These are phyloP conservation scores for Aegilops sharonensis DNA, from an alignment of 176 grass and related monocot genomes.

Conservation along the genomic window DNA sequence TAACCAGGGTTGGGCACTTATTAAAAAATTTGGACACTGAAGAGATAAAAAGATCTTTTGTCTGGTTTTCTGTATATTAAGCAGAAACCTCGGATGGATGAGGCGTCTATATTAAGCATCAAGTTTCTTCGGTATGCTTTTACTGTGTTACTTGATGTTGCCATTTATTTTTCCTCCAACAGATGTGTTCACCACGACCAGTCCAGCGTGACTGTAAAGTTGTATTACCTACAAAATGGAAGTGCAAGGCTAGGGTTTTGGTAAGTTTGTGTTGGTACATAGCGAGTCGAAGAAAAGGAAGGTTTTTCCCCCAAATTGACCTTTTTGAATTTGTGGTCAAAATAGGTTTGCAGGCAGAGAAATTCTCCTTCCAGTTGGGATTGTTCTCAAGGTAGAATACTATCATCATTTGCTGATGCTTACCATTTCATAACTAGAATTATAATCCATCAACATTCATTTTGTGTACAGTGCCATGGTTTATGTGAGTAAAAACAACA, in stretches of 20 bases:
- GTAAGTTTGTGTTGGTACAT: constrained; percentile 50
- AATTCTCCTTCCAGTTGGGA: constrained; percentile 89
- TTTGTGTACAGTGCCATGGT: constrained; percentile 17
- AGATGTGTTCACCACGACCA: constrained; percentile 89
- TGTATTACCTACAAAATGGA: constrained; percentile 98
- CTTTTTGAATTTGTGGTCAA: constrained; percentile 25
- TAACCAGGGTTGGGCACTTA: neutral
- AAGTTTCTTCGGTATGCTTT: constrained; percentile 5
- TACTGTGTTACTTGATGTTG: neutral
- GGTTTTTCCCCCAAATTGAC: constrained; percentile 13
- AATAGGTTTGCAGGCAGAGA: constrained; percentile 90
- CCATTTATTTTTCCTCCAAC: constrained; percentile 30
- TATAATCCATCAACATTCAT: neutral
- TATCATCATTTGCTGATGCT: constrained; percentile 7
- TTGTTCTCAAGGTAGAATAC: constrained; percentile 82
- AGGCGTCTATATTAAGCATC: neutral
- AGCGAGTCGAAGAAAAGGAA: neutral
- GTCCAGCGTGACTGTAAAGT: constrained; percentile 78
- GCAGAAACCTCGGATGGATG: neutral
- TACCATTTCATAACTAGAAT: constrained; percentile 16
- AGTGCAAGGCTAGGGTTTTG: constrained; percentile 97
- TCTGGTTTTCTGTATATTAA: constrained; percentile 5
- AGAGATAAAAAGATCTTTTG: neutral
- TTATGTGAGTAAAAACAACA: neutral
- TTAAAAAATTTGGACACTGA: neutral